A percentile compares a stretch with the other conserved stretches of the same genome.
These are phyloP conservation scores for Fusarium ambrosium DNA, from an alignment of 2,329 filamentous ascomycete genomes.

Conservation along the genomic window DNA sequence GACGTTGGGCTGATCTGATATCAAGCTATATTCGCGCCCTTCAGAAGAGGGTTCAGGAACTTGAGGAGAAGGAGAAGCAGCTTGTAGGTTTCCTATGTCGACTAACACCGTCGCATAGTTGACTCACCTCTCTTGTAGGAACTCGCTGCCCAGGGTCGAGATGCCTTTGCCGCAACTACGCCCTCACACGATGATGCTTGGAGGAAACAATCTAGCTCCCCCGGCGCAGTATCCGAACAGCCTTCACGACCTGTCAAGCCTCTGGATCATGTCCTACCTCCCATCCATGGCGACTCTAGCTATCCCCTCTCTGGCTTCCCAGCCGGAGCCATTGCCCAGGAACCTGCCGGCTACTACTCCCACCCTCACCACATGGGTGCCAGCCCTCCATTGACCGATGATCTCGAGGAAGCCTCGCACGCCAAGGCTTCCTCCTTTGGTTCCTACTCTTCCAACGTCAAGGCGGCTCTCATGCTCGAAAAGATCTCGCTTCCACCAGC, in stretches of 20 bases:
- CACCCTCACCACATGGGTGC: constrained; percentile 39
- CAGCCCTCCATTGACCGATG: constrained; percentile 46
- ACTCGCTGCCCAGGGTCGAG: constrained; percentile 26
- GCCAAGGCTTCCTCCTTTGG: constrained; percentile 44
- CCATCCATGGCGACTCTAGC: constrained; percentile 38
- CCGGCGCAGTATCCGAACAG: constrained; percentile 33
- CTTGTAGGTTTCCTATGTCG: constrained; percentile 36
- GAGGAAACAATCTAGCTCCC: constrained; percentile 39
- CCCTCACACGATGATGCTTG: constrained; percentile 41
- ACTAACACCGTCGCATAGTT: neutral
- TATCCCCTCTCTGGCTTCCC: constrained; percentile 33
- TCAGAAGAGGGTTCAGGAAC: constrained; percentile 47
- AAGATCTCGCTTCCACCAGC: constrained; percentile 44
- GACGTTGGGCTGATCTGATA: neutral
- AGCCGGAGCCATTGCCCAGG: constrained; percentile 27
- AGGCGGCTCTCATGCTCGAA: constrained; percentile 46
- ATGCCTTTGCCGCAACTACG: constrained; percentile 34
- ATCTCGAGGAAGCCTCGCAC: constrained; percentile 41
- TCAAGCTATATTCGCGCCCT: constrained; percentile 45
- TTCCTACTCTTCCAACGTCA: constrained; percentile 47
- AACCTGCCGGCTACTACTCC: constrained; percentile 36
- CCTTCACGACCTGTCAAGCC: constrained; percentile 24
- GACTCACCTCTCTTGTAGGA: constrained; percentile 29
- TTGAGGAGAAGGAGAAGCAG: constrained; percentile 45
- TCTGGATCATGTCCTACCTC: constrained; percentile 38